Evolutionary conservation across 1,284 basidiomycete genomes (phyloP).

Genomic region (Fomitiporia mediterranea): DNA sequence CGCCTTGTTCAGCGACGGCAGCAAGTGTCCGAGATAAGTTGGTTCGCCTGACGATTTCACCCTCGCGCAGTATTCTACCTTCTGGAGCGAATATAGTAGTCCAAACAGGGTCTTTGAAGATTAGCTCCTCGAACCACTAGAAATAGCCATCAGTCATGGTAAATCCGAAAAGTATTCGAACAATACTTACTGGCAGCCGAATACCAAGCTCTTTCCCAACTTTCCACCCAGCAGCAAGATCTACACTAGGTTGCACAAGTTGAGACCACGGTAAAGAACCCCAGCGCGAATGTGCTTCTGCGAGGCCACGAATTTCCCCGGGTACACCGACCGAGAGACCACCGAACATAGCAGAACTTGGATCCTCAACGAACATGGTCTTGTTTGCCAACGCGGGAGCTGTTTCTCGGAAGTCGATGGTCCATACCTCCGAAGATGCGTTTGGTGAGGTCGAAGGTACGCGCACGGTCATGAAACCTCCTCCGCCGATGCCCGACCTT

Average conservation of each 20-base stretch:
- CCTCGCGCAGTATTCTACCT: constrained; percentile 68
- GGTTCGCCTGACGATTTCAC: constrained; percentile 65
- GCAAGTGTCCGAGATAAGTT: constrained; percentile 68
- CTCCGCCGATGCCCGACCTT: constrained; percentile 85
- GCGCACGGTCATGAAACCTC: constrained; percentile 88
- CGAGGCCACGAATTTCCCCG: constrained; percentile 80
- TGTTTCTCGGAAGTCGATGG: constrained; percentile 87
- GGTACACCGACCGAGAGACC: constrained; percentile 84
- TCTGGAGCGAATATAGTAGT: constrained; percentile 71
- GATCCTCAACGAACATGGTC: constrained; percentile 67
- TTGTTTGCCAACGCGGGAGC: constrained; percentile 68
- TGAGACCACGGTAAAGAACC: constrained; percentile 73
- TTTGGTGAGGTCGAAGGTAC: constrained; percentile 51
- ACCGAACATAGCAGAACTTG: constrained; percentile 56
- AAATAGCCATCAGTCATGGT: background rate
- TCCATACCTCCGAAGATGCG: constrained; percentile 56
- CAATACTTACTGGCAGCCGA: constrained; percentile 57
- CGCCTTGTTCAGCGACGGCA: constrained; percentile 61
- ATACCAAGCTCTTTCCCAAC: constrained; percentile 72
- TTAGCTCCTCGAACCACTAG: constrained; percentile 53
- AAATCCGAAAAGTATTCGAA: background rate
- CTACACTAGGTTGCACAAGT: constrained; percentile 71
- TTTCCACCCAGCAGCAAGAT: constrained; percentile 73
- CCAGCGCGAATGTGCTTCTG: constrained; percentile 77
- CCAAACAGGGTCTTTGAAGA: constrained; percentile 80